Evolutionary conservation across 2,329 filamentous ascomycete genomes (phyloP).

Genomic region (Curvularia eragrostidis): DNA sequence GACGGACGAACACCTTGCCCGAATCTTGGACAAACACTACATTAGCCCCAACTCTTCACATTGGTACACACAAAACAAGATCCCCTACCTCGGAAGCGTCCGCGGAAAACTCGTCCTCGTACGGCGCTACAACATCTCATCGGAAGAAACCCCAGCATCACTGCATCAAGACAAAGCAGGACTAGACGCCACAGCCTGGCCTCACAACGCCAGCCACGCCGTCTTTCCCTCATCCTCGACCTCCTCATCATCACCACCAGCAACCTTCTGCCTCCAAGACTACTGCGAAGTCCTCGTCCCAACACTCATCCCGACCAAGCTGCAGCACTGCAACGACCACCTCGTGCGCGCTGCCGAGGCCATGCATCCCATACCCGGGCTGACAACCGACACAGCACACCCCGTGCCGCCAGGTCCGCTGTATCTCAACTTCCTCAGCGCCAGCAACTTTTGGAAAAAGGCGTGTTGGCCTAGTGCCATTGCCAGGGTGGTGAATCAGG

Average conservation of each 20-base stretch:
- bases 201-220: conserved; percentile 84
- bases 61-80: conserved; percentile 78
- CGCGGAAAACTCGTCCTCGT: conserved; percentile 85
- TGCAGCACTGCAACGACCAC: conserved; percentile 74
- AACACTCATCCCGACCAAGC: conserved; percentile 80
- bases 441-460: conserved; percentile 91
- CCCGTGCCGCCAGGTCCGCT: conserved; percentile 66
- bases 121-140: conserved; percentile 72
- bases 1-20: conserved; percentile 78
- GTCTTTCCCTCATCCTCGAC: conserved; percentile 63
- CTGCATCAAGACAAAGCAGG: conserved; percentile 41
- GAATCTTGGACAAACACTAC: conserved; percentile 76
- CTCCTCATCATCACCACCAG: not conserved
- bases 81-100: conserved; percentile 79
- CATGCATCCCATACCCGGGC: conserved; percentile 49
- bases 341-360: conserved; percentile 69
- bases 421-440: conserved; percentile 89
- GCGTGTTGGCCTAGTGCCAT: conserved; percentile 94
- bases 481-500: conserved; percentile 85
- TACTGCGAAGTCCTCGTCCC: conserved; percentile 87
- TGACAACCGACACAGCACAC: conserved; percentile 48
- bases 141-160: not conserved
- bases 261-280: conserved; percentile 80
- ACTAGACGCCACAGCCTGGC: conserved; percentile 72
- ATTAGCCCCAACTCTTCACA: conserved; percentile 60